Base-by-base conservation (phyloP, 768 basidiomycete species). In the Phallus indusiatus region DNA sequence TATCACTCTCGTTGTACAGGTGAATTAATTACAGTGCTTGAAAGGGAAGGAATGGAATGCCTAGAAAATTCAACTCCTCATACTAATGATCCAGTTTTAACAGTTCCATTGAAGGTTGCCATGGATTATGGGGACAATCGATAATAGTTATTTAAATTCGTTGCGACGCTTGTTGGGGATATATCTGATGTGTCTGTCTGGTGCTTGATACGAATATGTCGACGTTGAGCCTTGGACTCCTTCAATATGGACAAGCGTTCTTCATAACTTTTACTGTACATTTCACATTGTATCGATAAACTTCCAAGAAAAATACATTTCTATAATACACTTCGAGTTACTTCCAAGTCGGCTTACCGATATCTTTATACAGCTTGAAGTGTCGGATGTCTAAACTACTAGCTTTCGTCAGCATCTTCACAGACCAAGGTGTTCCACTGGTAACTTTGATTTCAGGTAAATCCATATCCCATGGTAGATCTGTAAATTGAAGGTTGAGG, bases 401-500 rank as follows among this genome's bases (percentile, higher is more conserved):
- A 5, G 77, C 70, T 14, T 64, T 59, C 42, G 68, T 63, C 37
- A 77, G 70, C n/a, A 79, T 71, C 56, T 68, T 64, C n/a, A 66
- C 71, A 63, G 75, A 71, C 78, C 78, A 78, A 18, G 75, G 71
- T 22, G 79, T 80, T 47, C 69, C 71, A 11, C 70, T 72, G 8
- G 78, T 76, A 5, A 65, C 60, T 55, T 70, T 70, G 64, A 71
- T 76, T 62, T 76, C 76, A 10, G 65, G 51, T 5, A 71, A 71
- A 21, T 66, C 62, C 53, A 76, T 73, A 24, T 70, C 73, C 0
- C 62, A 65, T 14, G 61, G 55, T 20, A 66, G 67, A n/a, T 65
- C 68, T 72, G 74, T 79, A 55, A 75, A 76, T 68, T 79, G 76
- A 53, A 78, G 62, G 22, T 76, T 74, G 22, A 80, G 68, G 64